Evolutionary conservation across 305 asterid genomes (phyloP), one percentile per base, ranked within the genome.

Genomic region (Fraxinus sp.): DNA sequence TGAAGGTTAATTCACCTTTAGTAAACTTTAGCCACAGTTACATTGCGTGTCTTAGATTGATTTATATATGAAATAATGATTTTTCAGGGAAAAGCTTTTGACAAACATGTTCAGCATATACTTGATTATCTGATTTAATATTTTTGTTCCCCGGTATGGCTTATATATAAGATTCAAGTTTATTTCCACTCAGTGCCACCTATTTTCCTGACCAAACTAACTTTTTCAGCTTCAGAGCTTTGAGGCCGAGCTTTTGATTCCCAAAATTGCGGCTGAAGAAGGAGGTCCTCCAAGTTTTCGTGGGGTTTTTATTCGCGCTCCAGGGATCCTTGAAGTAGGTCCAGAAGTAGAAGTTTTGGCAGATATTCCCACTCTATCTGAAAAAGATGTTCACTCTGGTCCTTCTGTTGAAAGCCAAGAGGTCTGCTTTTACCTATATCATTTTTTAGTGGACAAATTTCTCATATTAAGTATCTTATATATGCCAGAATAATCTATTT

Each of bases 301-400:
- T 41, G 97, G 93, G 66, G 95, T 96, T 83, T 96, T 96, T 81
- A 96, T 96, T 77, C 98, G 98, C 24, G 99, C 99, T 68, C 98
- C 98, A 16, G 99, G 92, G 86, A 96, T 96, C 83, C 91, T 96
- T 76, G 97, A 96, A 73, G 97, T 94, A 57, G 99, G 99, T 30
- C 95, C 97, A 41, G 97, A 92, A 66, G 99, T 96, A 78, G 88
- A 95, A 88, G 97, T 95, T 77, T 88, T 95, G 90, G 98, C 99
- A 20, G 91, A 93, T 86, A 87, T 96, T 83, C 75, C 87, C 55
- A 82, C 87, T 83, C 89, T 91, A 22, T 87, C 91, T 28, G 84
- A 79, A 39, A 86, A 85, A 89, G 79, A 83, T 87, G 62, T 85
- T 52, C 74, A 83, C 46, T 80, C 89, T 57, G 87, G 81, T 80